A percentile compares a stretch with the other conserved stretches of the same genome.
Conservation (phyloP, 345 rosid genomes). For the Rhizophora apiculata region DNA sequence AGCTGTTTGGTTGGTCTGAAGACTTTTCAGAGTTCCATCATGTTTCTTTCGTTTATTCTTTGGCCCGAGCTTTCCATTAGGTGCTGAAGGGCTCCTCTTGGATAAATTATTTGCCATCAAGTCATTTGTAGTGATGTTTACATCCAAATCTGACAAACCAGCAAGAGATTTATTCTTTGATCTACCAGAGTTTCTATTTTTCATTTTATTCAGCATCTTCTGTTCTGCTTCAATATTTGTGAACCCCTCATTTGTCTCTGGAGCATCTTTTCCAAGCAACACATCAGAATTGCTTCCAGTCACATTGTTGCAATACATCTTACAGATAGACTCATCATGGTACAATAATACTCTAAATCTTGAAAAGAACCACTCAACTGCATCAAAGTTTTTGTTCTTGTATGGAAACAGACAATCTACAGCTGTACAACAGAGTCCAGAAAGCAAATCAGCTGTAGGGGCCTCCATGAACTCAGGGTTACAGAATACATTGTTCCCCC, state of each 20-base stretch:
- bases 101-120: constrained; percentile 18
- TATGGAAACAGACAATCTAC: constrained; percentile 41
- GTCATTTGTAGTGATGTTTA: constrained; percentile 26
- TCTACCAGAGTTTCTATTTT: constrained; percentile 19
- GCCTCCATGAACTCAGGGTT: constrained; percentile 40
- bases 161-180: constrained; percentile 33
- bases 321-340: constrained; percentile 57
- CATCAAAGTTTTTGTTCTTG: constrained; percentile 38
- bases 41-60: constrained; percentile 18
- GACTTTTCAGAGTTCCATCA: constrained; percentile 7
- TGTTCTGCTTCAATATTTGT: constrained; percentile 17
- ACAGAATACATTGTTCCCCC: constrained; percentile 33
- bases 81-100: constrained; percentile 21
- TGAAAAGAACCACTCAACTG: constrained; percentile 70
- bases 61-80: constrained; percentile 5
- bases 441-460: constrained; percentile 50
- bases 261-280: constrained; percentile 16
- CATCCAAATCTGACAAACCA: constrained; percentile 44
- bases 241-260: constrained; percentile 15
- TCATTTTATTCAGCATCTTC: constrained; percentile 37
- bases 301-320: constrained; percentile 50
- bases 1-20: constrained; percentile 22
- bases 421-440: constrained; percentile 50
- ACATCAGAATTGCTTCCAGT: constrained; percentile 25
- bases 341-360: constrained; percentile 63